These are phyloP conservation scores for Tardiomyces depauwii DNA, from an alignment of 1,139 yeast species.

Conservation along the genomic window DNA sequence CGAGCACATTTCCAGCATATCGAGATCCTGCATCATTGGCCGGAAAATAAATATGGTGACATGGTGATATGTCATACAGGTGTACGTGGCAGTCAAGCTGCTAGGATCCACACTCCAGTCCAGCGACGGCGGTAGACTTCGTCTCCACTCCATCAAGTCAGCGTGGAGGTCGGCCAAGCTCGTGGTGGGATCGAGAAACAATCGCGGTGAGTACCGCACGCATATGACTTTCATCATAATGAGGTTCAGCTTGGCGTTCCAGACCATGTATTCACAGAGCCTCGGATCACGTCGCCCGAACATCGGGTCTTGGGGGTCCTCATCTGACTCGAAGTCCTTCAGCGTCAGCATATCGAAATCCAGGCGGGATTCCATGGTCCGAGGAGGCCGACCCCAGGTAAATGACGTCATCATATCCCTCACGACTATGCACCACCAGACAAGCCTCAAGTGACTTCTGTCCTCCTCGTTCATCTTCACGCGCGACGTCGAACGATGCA, in stretches of 20 bases:
- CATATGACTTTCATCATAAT: constrained; percentile 5
- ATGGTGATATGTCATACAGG: constrained; percentile 8
- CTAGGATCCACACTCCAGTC: constrained; percentile 7
- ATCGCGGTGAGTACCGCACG: constrained; percentile 7
- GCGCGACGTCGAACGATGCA: constrained; percentile 7
- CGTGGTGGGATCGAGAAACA: constrained; percentile 1
- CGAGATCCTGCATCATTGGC: constrained; percentile 6
- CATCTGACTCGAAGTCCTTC: constrained; percentile 7
- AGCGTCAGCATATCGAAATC: constrained; percentile 7
- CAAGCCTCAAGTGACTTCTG: constrained; percentile 7
- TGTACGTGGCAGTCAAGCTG: constrained; percentile 5
- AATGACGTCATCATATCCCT: constrained; percentile 9
- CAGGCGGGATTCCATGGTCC: constrained; percentile 6
- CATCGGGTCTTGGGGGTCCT: constrained; percentile 4
- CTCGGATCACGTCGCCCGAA: constrained; percentile 5
- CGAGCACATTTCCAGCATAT: constrained; percentile 5
- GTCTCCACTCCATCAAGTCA: constrained; percentile 6
- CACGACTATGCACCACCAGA: constrained; percentile 9
- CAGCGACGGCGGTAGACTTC: constrained; percentile 3
- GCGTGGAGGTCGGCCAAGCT: constrained; percentile 2
- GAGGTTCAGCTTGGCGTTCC: constrained; percentile 6
- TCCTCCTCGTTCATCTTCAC: constrained; percentile 6
- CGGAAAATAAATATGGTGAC: constrained; percentile 8
- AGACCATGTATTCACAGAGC: constrained; percentile 5
- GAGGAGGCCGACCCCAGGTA: constrained; percentile 10